Base-by-base conservation (phyloP, 192 early-diverging fungal species). In the Coemansia sp. region DNA sequence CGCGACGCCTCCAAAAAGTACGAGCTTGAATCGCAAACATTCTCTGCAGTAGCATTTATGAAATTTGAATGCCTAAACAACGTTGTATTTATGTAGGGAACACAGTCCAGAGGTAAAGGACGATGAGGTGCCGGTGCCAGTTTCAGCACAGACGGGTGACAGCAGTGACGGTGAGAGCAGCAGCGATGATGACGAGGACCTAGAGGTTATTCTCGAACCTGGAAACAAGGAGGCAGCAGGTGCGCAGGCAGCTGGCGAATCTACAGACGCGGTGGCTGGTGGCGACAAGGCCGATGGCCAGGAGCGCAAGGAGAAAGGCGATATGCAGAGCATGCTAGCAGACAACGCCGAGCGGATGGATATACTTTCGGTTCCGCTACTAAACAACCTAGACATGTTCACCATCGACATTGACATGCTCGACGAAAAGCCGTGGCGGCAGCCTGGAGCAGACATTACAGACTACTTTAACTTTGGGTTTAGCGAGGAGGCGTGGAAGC, bases 381-480 rank as follows among this genome's bases (percentile, higher is more conserved):
- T 82, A 15, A 72, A 99, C 47, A 91, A 90, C 4, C 84, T 90
- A 55, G 88, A 88, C 52, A 84, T 98, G 52, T 92, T 83, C 69
- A 93, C 95, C 54, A 88, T 94, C 10, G 95, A 98, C 75, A 66
- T 98, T 63, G 97, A 98, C 62, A 72, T 86, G 26, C 84, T 92
- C 8, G 94, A 98, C 38, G 97, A 99, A 59, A 99, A 99, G 68
- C 94, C 95, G 49, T 99, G 97, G 96, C 78, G 94, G 57, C 91
- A 88, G 25, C 92, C 91, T 12, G 87, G 87, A 4, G 94, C 96
- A 3, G 97, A 99, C 66, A 86, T 97, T 36, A 97, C 96, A 2
- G 97, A 99, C 72, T 99, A 97, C 80, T 99, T 99, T 82, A 99
- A 99, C 83, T 99, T 93, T 83, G 97, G 97, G 2, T 97, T 99